Evolutionary conservation across 2,329 filamentous ascomycete genomes (phyloP), one percentile per base, ranked within the genome.

Genomic region (Alternaria triticimaculans): DNA sequence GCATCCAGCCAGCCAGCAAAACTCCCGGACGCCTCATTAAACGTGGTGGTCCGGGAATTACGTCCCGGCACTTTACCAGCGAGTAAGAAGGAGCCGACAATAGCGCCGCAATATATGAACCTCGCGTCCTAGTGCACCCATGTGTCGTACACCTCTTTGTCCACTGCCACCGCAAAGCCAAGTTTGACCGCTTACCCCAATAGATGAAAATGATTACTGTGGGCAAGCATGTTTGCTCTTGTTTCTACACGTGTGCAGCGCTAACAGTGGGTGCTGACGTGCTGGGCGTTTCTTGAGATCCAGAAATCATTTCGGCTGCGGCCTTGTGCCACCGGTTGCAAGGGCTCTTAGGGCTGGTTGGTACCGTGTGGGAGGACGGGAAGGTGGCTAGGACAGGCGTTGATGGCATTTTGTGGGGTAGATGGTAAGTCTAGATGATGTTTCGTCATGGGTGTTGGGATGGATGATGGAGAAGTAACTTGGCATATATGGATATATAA

Each of bases 321-420:
- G 26, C 49, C 30, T 55, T 51, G 63, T 64, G 37, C 58, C 56
- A 64, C 61, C 54, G 59, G 54, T 20, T 66, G 62, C 65, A 44
- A 53, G 66, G 59, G 28, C 55, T 62, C 55, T 48, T 48, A 55
- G 54, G 20, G 12, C 37, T 37, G 28, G 26, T 41, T 55, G 48
- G 48, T 28, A 33, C 25, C 49, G 45, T 49, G 58, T 51, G 21
- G 21, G 26, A 18, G n/a, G 37, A n/a, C 23, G 33, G 44, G 26
- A 55, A 49, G 23, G 28, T 11, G 5, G 7, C 37, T 37, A 55
- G 55, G 56, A 45, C 30, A 37, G n/a, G 51, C 44, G 20, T 14
- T 9, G 55, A 20, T 53, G 50, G 44, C 48, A 54, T 28, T 20
- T 26, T 64, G 58, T 64, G 62, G 62, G 41, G 49, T 46, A 14